Conservation (phyloP, 2,329 filamentous ascomycete genomes). For the Sarocladium kiliense region DNA sequence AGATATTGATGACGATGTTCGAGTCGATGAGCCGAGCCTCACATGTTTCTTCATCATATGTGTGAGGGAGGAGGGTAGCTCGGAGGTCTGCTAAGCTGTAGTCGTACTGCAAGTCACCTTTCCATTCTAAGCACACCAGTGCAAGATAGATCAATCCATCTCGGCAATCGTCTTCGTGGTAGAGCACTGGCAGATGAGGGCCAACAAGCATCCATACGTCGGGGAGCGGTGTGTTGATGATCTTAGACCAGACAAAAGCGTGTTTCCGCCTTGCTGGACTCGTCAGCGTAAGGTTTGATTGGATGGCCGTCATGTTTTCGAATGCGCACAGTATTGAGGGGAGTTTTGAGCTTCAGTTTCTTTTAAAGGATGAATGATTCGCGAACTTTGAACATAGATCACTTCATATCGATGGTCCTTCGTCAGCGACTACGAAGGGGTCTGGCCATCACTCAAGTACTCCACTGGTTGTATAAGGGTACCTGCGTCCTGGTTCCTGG, state of each 20-base stretch:
- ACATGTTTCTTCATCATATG: constrained; percentile 8
- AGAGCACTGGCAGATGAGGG: neutral
- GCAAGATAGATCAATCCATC: constrained; percentile 9
- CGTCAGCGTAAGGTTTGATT: neutral
- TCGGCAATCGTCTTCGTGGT: neutral
- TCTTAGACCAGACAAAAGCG: neutral
- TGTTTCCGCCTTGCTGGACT: neutral
- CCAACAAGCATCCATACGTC: neutral
- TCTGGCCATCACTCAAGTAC: neutral
- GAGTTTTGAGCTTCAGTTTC: neutral
- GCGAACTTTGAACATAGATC: neutral
- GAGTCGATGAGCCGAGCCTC: constrained; percentile 11
- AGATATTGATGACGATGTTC: neutral
- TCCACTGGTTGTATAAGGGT: neutral
- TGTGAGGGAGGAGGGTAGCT: constrained; percentile 10
- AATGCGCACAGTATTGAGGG: neutral
- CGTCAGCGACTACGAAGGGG: neutral
- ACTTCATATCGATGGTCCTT: neutral
- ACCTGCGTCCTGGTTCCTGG: neutral
- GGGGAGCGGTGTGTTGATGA: neutral
- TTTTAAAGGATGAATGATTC: neutral
- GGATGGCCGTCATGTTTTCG: neutral
- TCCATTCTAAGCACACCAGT: constrained; percentile 12
- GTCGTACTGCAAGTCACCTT: constrained; percentile 10
- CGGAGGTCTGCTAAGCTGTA: constrained; percentile 8